Evolutionary conservation across 768 basidiomycete genomes (phyloP).

Genomic region (Hortiboletus campestris): DNA sequence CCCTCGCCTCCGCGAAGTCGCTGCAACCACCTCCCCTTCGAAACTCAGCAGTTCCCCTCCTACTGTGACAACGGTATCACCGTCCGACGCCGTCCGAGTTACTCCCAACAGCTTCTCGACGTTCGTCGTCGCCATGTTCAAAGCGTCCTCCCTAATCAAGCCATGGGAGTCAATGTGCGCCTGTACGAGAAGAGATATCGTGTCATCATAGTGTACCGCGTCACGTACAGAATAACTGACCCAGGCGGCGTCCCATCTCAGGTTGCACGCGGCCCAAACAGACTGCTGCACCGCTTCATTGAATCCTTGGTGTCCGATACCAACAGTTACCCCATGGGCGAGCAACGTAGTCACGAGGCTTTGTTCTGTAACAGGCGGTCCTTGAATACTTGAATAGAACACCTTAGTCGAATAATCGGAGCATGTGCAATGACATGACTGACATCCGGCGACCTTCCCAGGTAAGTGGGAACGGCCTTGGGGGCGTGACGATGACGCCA

Average conservation of each 20-base stretch:
- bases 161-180: constrained; percentile 39
- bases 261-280: constrained; percentile 83
- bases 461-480: constrained; percentile 57
- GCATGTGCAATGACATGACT: constrained; percentile 17
- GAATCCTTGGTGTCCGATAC: constrained; percentile 45
- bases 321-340: constrained; percentile 61
- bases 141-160: constrained; percentile 37
- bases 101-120: constrained; percentile 44
- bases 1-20: constrained; percentile 37
- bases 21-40: constrained; percentile 43
- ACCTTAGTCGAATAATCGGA: not conserved
- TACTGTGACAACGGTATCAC: constrained; percentile 41
- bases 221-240: constrained; percentile 61
- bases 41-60: constrained; percentile 43
- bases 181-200: constrained; percentile 16
- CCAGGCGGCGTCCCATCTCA: constrained; percentile 86
- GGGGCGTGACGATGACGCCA: constrained; percentile 66
- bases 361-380: constrained; percentile 65
- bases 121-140: constrained; percentile 42
- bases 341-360: constrained; percentile 64
- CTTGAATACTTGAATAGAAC: constrained; percentile 47
- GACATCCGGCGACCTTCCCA: constrained; percentile 73
- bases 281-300: constrained; percentile 62
- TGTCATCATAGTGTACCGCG: not conserved
- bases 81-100: constrained; percentile 6